A percentile compares a stretch with the other conserved stretches of the same genome.
Conservation (phyloP, 2,329 filamentous ascomycete genomes). For the Fusarium hostae region DNA sequence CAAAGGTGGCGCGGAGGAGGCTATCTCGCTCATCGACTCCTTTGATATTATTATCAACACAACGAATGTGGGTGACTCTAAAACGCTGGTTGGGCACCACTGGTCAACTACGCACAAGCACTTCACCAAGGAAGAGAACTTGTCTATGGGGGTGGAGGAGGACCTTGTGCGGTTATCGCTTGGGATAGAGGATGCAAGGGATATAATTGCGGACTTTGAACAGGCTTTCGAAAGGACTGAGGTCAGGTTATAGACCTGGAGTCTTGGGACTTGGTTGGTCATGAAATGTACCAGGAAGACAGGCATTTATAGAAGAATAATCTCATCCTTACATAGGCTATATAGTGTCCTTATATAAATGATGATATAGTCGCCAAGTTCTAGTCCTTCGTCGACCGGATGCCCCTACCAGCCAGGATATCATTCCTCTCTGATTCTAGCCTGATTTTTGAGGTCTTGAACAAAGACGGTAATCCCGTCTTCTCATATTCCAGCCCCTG, state of each 20-base stretch:
- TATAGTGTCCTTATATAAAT: background rate
- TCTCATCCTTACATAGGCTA: no score
- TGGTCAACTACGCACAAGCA: no score
- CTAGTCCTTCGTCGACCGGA: background rate
- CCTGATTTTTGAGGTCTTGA: background rate
- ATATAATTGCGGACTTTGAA: background rate
- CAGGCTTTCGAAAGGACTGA: background rate
- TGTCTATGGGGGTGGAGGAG: background rate
- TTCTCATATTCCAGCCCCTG: background rate
- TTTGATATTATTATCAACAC: no score
- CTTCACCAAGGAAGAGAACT: no score
- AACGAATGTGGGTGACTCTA: no score
- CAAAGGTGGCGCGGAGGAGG: no score
- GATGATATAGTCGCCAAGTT: background rate
- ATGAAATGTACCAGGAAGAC: background rate
- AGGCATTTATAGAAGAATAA: fast-evolving
- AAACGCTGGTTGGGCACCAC: no score
- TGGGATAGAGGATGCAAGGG: background rate
- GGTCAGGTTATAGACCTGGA: background rate
- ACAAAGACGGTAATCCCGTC: background rate
- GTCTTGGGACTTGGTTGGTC: fast-evolving
- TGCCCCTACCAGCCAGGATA: background rate
- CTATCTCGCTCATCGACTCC: no score
- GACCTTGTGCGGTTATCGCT: background rate
- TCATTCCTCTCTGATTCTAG: background rate